Evolutionary conservation across 2,329 filamentous ascomycete species (phyloP), one percentile per base, ranked within the genome.

Genomic region (Boeremia lycopersici): DNA sequence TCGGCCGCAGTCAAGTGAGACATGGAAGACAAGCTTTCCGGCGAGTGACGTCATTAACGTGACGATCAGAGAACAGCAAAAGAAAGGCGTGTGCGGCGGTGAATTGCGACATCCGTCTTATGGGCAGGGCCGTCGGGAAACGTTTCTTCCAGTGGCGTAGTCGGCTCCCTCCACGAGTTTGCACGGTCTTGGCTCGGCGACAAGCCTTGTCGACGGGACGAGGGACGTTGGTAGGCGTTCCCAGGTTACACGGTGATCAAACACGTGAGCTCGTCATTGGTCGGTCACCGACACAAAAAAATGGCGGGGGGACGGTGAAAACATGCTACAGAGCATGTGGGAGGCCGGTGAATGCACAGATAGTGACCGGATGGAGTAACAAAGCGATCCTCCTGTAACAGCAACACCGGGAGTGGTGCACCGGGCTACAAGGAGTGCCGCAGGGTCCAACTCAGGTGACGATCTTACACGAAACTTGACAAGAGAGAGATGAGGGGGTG

Each of bases 361-460:
- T 39, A 26, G 31, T 26, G 40, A 39, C 45, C 39, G 55, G 42
- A 43, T 43, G 31, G 43, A 41, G 43, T 35, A 50, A 44, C 54
- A 38, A 52, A 52, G 51, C 33, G 29, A 42, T 49, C 29, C 11
- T 23, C 41, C 46, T 38, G 46, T 53, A 52, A 51, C 48, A 50
- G 52, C 48, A 28, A 34, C 40, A 34, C 29, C 28, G 43, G 41
- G 43, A 42, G 26, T 28, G 42, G 33, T 44, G 41, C 39, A 45
- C 36, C 47, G 46, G 53, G 61, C 43, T 41, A 46, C 59, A 67
- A 41, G 57, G 48, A 39, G 51, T 48, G 57, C 51, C 44, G 63
- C 65, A 68, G 68, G 66, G 68, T 65, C 65, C 64, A 59, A 50
- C 40, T 57, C 49, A 59, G 60, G 53, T 45, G 68, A 57, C 61